Percentiles rank a stretch among this genome's conserved stretches.
phyloP scores from a whole-genome alignment of 768 basidiomycete genomes.

The Pholiota microspora region DNA sequence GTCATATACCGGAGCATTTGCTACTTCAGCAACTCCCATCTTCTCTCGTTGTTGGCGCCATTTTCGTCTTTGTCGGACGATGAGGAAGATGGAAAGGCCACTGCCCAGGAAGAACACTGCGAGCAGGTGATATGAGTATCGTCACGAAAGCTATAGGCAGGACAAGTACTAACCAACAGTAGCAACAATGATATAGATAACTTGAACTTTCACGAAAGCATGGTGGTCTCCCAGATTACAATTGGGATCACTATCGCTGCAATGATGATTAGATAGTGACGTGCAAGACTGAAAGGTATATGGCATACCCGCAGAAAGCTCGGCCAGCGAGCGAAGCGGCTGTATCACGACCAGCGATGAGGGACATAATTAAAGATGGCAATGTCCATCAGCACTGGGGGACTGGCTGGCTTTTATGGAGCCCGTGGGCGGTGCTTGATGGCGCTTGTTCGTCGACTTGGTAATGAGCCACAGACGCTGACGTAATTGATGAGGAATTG shows the following conservation, averaged over 20 bases:
- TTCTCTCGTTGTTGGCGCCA: neutral
- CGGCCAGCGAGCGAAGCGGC: slow-evolving; percentile 5
- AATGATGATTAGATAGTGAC: no score
- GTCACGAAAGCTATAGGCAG: neutral
- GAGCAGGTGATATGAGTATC: neutral
- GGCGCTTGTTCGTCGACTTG: neutral
- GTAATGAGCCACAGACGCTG: neutral
- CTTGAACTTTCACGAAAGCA: neutral
- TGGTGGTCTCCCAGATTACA: neutral
- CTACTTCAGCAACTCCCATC: neutral
- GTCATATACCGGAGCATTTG: neutral
- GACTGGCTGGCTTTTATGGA: neutral
- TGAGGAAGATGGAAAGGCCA: neutral
- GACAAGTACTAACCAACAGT: neutral
- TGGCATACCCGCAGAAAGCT: slow-evolving; percentile 6
- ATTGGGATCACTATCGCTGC: neutral
- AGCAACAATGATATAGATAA: neutral
- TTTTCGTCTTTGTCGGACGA: slow-evolving; percentile 3
- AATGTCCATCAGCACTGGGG: neutral
- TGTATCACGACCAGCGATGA: slow-evolving; percentile 7
- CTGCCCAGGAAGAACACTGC: slow-evolving; percentile 1
- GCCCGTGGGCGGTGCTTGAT: neutral
- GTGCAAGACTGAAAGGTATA: neutral
- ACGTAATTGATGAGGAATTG: slow-evolving; percentile 6
- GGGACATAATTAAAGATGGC: neutral